Base-by-base conservation (phyloP, 2,329 filamentous ascomycete species). In the Verticillium zaregamsianum region DNA sequence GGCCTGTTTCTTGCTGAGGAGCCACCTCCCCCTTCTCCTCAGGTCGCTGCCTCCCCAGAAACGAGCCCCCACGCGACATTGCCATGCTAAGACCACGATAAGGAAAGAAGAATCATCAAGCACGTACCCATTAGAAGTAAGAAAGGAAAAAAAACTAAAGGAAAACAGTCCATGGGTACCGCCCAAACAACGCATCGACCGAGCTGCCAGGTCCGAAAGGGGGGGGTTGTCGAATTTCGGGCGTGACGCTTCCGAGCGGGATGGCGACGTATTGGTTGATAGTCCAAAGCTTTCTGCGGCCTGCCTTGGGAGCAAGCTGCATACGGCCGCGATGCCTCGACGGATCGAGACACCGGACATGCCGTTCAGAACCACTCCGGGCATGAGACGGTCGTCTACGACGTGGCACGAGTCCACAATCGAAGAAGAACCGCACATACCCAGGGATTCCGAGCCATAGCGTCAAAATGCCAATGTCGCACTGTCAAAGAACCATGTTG, bases 401-500 rank as follows among this genome's bases (percentile, higher is more conserved):
- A 55, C 28, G 54, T 14, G 25, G 31, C 9, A 14, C 14, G 15
- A 20, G 15, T n/a, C 54, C 54, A 33, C 54, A n/a, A 20, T 32
- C 28, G 54, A 55, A 31, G 54, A 55, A 25, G 2, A 33, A 55
- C 28, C 28, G 9, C 32, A 3, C 23, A 9, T 32, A 55, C 17
- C 25, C 15, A 37, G 58, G 40, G 28, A 45, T 55, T 37, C 58
- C 73, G 73, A 79, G 76, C 75, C 76, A 78, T 67, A 68, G 45
- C 17, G 25, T 72, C 66, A 73, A 70, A 25, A 52, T 23, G 67
- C 68, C n/a, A 37, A 49, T 49, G 37, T n/a, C 39, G 49, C 17
- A 37, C 40, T 45, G 73, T 77, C 73, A 73, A 76, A 79, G 74
- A 78, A 76, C 75, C 68, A 77, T 74, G 76, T 75, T 76, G 70